Evolutionary conservation across 2,329 filamentous ascomycete genomes (phyloP).

Genomic region (Fusarium verrucosum): DNA sequence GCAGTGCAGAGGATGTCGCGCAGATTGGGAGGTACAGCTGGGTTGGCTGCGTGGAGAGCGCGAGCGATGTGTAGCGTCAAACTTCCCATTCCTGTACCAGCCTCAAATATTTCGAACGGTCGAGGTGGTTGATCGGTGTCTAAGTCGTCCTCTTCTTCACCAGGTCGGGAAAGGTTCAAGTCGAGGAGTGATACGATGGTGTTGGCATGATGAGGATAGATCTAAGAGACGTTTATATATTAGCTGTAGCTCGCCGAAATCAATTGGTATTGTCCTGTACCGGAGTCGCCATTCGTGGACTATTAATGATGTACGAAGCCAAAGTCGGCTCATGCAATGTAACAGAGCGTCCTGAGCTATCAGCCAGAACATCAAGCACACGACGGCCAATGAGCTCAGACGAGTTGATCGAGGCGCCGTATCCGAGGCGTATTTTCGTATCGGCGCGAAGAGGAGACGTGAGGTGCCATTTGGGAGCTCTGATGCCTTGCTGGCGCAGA

Average conservation of each 20-base stretch:
- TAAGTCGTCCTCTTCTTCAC: slow-evolving; percentile 45
- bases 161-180: slow-evolving; percentile 66
- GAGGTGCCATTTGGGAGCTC: slow-evolving; percentile 51
- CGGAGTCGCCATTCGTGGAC: slow-evolving; percentile 77
- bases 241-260: not conserved
- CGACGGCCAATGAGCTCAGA: slow-evolving; percentile 70
- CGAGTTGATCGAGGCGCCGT: slow-evolving; percentile 60
- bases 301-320: slow-evolving; percentile 76
- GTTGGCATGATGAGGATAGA: slow-evolving; percentile 77
- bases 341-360: slow-evolving; percentile 60
- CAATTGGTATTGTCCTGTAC: slow-evolving; percentile 27
- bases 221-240: slow-evolving; percentile 31
- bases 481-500: slow-evolving; percentile 51
- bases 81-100: slow-evolving; percentile 85
- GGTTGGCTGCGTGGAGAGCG: slow-evolving; percentile 78
- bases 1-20: slow-evolving; percentile 47
- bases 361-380: slow-evolving; percentile 66
- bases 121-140: slow-evolving; percentile 46
- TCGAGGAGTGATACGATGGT: slow-evolving; percentile 81
- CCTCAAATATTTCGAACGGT: slow-evolving; percentile 80
- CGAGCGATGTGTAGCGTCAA: slow-evolving; percentile 79
- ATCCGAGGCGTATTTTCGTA: slow-evolving; percentile 48
- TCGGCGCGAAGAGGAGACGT: slow-evolving; percentile 49
- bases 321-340: slow-evolving; percentile 73
- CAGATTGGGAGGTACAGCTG: slow-evolving; percentile 56